These are phyloP conservation scores for Remersonia thermophila DNA, from an alignment of 2,329 filamentous ascomycete genomes.

Conservation along the genomic window DNA sequence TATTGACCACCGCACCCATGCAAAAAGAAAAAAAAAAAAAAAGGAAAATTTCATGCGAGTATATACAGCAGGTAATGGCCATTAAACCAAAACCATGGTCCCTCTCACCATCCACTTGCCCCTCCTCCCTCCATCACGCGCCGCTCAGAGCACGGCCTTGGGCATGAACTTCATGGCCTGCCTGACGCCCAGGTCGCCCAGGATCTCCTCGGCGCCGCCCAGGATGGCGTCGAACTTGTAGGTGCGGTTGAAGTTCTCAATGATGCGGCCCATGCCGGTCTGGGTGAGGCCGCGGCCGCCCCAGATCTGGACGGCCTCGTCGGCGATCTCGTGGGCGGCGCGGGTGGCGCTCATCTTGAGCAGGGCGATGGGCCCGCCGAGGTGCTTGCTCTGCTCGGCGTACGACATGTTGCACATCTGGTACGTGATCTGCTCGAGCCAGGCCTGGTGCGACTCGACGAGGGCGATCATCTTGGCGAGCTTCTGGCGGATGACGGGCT, in stretches of 20 bases:
- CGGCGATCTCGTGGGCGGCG: constrained; percentile 69
- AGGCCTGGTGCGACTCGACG: constrained; percentile 71
- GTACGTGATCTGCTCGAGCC: constrained; percentile 74
- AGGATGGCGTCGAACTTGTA: constrained; percentile 68
- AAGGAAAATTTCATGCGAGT: no score
- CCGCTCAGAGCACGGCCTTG: constrained; percentile 69
- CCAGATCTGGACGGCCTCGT: constrained; percentile 76
- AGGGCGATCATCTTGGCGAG: constrained; percentile 80
- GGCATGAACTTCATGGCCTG: constrained; percentile 79
- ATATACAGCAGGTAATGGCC: no score
- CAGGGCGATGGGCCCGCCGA: constrained; percentile 71
- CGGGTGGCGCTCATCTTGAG: constrained; percentile 70
- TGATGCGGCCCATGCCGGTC: constrained; percentile 67
- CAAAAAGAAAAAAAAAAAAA: no score
- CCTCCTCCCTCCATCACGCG: no score
- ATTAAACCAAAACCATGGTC: no score
- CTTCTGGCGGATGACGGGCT: constrained; percentile 75
- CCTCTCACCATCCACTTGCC: no score
- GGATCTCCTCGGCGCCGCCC: constrained; percentile 71
- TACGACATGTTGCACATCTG: constrained; percentile 84
- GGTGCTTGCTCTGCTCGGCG: constrained; percentile 57
- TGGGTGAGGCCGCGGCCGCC: constrained; percentile 71
- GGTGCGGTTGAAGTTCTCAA: constrained; percentile 75
- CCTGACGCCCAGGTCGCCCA: constrained; percentile 68
- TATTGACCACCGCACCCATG: no score